Base-by-base conservation (phyloP, 306 rosid species). In the Hippophae rhamnoides region DNA sequence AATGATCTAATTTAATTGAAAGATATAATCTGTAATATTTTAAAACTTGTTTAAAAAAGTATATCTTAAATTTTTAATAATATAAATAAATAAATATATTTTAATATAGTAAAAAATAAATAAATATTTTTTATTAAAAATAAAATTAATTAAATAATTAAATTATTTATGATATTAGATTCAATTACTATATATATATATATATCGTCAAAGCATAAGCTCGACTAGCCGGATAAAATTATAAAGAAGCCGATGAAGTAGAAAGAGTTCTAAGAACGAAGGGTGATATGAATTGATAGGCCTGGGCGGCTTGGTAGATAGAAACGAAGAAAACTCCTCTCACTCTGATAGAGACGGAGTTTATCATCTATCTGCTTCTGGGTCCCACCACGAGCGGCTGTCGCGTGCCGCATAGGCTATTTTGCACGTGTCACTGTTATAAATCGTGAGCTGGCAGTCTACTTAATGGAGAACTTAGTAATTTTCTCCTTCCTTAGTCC, bases 321-420 rank as follows among this genome's bases (percentile, higher is more conserved):
- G 50, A 58, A 51, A 7, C 11, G 60, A 18, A 51, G n/a, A 41
- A 26, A 49, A 6, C 26, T 54, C 27, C 31, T 31, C 38, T 31
- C 38, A 5, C 23, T 31, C 2, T 9, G 50, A 13, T 48, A 8
- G 44, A 45, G 59, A 58, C 38, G 47, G 49, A 4, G 47, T 42
- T 12, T 5, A 52, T 10, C 46, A 14, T 38, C 47, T 38, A 53
- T 52, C 43, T 51, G 6, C 42, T 25, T 23, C 10, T 9, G 0
- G 97, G 90, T 8, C 84, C 95, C 87, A 62, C 72, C 57, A 9
- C 13, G 64, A 74, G 77, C 89, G 92, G 84, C 80, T 83, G 85
- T 81, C 82, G 78, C 82, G 78, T 83, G 89, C 95, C 96, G 90
- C 96, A 81, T 78, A 81, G 86, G 47, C 38, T n/a, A 62, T 3